Conservation (phyloP, 73 alveolate genomes). For the Tetrahymena borealis region DNA sequence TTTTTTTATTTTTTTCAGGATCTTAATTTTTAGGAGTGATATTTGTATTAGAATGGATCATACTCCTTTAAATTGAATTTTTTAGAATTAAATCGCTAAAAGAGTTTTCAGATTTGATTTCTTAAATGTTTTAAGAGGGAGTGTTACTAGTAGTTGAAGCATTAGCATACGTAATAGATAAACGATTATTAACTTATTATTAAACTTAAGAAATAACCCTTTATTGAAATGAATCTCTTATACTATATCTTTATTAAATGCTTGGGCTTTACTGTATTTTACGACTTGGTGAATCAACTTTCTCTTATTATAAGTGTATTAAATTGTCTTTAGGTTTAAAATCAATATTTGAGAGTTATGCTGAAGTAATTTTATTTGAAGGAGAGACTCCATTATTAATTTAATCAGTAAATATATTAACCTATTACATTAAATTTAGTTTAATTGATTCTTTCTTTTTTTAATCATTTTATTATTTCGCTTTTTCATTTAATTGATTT, state of each 20-base stretch:
- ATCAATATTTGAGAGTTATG: neutral
- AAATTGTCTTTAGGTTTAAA: no score
- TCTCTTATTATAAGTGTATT: no score
- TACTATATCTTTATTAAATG: neutral
- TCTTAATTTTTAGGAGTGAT: neutral
- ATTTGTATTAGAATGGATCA: neutral
- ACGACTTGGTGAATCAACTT: no score
- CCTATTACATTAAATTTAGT: no score
- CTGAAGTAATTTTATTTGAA: neutral
- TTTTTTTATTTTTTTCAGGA: neutral
- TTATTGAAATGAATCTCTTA: neutral
- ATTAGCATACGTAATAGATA: neutral
- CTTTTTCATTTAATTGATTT: no score
- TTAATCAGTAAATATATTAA: no score
- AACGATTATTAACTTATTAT: neutral
- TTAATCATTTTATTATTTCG: no score
- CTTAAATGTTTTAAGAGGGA: neutral
- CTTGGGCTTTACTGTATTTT: no score
- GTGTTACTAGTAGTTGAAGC: neutral
- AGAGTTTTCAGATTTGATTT: neutral
- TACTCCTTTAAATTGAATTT: neutral
- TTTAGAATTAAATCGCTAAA: neutral
- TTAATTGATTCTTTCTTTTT: no score
- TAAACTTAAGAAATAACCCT: neutral
- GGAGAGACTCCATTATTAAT: neutral